A percentile compares a stretch with the other conserved stretches of the same genome.
These are phyloP conservation scores for Seminavis robusta DNA, from an alignment of 108 stramenopile species.

Conservation along the genomic window DNA sequence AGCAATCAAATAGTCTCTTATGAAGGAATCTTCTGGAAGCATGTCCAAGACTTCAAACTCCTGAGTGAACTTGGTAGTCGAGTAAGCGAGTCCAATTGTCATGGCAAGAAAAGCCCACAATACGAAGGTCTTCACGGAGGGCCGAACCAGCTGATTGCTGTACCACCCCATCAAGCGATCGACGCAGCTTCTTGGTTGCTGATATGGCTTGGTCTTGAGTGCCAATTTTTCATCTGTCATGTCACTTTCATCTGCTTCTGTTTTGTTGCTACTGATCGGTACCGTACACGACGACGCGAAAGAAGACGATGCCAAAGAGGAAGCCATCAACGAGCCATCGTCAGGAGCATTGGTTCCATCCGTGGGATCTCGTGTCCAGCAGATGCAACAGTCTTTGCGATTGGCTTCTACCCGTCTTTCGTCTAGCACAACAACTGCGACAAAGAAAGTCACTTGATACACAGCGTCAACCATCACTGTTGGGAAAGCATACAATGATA, in stretches of 20 bases:
- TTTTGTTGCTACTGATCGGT: too few species aligned
- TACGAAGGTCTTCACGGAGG: conserved; percentile 18
- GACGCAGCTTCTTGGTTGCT: too few species aligned
- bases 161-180: conserved; percentile 23
- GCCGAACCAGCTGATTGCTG: conserved; percentile 6
- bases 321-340: too few species aligned
- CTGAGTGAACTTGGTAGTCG: conserved; percentile 11
- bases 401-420: conserved; percentile 11
- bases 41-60: conserved; percentile 17
- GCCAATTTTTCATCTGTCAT: too few species aligned
- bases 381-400: too few species aligned
- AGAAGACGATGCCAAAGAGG: too few species aligned
- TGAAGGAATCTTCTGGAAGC: conserved; percentile 12
- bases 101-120: conserved; percentile 12
- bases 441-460: conserved; percentile 23
- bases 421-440: conserved; percentile 17
- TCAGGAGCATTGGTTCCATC: too few species aligned
- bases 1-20: conserved; percentile 1
- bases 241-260: too few species aligned
- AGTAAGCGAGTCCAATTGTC: conserved; percentile 14
- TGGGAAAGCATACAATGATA: conserved; percentile 22
- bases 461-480: background rate
- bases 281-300: too few species aligned
- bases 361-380: too few species aligned
- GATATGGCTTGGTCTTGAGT: too few species aligned